Base-by-base conservation (phyloP, 352 stramenopile species). In the Phytophthora cryptogea region DNA sequence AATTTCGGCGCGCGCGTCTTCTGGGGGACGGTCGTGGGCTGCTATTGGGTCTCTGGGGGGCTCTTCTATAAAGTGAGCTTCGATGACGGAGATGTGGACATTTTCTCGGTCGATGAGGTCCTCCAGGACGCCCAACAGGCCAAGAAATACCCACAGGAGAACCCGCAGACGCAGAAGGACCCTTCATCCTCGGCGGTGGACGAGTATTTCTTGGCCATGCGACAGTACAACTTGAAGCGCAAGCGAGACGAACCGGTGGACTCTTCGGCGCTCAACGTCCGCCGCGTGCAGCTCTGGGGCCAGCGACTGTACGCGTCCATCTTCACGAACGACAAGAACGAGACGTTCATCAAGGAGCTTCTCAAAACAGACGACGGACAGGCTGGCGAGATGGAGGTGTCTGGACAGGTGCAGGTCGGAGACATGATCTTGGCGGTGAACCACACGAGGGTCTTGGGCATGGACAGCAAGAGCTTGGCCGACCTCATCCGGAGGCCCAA, bases 41-140 rank as follows among this genome's bases (percentile, higher is more conserved):
- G 70, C 40, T 93, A 93, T 56, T 59, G 72, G 44, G 62, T 93
- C 30, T 59, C 57, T 0, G 64, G 68, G 1, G 78, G 68, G 8
- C 51, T 75, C 0, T 91, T 93, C 46, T 93, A 90, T 64, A 93
- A 93, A 50, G 67, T 93, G 37, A 80, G 74, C 67, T 93, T 93
- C 54, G 84, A 93, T 33, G 84, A 93, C 37, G 84, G 84, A 33
- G 84, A 93, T 54, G 82, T 93, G 27, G 84, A 93, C 61, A 78
- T 93, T 51, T 65, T 91, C 14, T 67, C 74, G 8, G 66, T 53
- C 2, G 70, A 76, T 5, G 84, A 93, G 66, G 74, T 84, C 20
- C 32, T 80, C 7, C 46, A 69, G 39, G 79, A 90, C 55, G 40
- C 79, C 4, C 61, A 78, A n/a, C 36, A 64, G 51, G 75, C 75